These are phyloP conservation scores for Lasiosphaeria miniovina DNA, from an alignment of 495 filamentous ascomycete genomes.

Conservation along the genomic window DNA sequence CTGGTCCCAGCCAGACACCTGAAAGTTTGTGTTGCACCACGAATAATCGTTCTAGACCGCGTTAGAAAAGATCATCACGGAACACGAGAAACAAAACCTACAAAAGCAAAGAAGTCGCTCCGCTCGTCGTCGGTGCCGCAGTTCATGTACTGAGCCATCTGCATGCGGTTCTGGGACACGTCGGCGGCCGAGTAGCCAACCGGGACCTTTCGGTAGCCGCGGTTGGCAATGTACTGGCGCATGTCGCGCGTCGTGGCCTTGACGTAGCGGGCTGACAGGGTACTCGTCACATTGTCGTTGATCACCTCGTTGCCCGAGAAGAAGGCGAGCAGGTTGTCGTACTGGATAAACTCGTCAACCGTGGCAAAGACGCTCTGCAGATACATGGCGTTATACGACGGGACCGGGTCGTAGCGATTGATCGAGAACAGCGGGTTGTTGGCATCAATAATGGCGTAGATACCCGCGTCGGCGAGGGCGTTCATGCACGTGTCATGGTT, in stretches of 20 bases:
- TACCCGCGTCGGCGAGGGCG: conserved; percentile 74
- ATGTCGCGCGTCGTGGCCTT: conserved; percentile 94
- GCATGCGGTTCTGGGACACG: conserved; percentile 77
- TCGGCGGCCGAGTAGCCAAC: conserved; percentile 93
- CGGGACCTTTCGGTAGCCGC: conserved; percentile 75
- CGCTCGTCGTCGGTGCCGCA: conserved; percentile 84
- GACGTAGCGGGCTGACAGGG: conserved; percentile 75
- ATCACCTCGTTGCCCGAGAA: conserved; percentile 98
- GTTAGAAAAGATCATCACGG: conserved; percentile 10
- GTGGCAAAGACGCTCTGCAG: conserved; percentile 92
- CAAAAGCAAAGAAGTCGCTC: conserved; percentile 91
- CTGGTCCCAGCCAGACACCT: conserved; percentile 76
- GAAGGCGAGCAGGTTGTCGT: conserved; percentile 88
- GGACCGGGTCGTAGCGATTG: conserved; percentile 68
- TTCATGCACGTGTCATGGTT: conserved; percentile 85
- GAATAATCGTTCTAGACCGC: conserved; percentile 78
- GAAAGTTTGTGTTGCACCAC: conserved; percentile 87
- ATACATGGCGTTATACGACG: conserved; percentile 87
- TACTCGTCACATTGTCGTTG: conserved; percentile 71
- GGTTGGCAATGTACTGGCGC: conserved; percentile 74
- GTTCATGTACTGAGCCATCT: conserved; percentile 93
- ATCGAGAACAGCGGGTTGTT: conserved; percentile 66
- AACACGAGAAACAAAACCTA: conserved; percentile 23
- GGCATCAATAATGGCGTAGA: conserved; percentile 85
- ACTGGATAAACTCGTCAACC: conserved; percentile 81